Evolutionary conservation across 176 grass and related monocot genomes (phyloP).

Genomic region (Raddia distichophylla): DNA sequence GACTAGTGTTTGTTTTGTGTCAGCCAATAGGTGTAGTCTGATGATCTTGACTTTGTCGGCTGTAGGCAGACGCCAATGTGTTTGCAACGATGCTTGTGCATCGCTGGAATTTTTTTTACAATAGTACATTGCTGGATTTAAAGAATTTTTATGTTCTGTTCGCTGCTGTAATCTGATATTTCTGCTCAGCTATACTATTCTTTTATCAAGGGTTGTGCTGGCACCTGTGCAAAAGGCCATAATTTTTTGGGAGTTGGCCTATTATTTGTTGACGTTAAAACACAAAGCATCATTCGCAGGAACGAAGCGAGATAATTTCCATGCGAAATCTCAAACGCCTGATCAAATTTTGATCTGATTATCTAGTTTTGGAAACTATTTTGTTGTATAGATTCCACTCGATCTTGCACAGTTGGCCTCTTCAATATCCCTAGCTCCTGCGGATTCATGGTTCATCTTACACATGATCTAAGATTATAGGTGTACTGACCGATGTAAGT

Average conservation of each 20-base stretch:
- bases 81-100: neutral
- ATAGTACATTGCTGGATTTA: neutral
- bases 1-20: neutral
- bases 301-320: neutral
- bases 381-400: neutral
- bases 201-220: neutral
- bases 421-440: neutral
- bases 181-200: neutral
- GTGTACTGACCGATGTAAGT: neutral
- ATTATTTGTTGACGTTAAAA: neutral
- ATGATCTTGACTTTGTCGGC: slow-evolving; percentile 14
- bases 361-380: neutral
- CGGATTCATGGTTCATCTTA: slow-evolving; percentile 25
- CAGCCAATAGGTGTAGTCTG: neutral
- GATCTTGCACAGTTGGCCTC: slow-evolving; percentile 1
- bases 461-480: slow-evolving; percentile 6
- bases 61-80: slow-evolving; percentile 1
- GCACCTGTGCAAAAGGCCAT: neutral
- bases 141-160: neutral
- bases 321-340: neutral
- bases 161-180: neutral
- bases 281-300: too few relatives aligned
- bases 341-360: neutral
- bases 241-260: slow-evolving; percentile 20
- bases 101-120: neutral